Base-by-base conservation (phyloP, 2,329 filamentous ascomycete species). In the Coleophoma crateriformis region DNA sequence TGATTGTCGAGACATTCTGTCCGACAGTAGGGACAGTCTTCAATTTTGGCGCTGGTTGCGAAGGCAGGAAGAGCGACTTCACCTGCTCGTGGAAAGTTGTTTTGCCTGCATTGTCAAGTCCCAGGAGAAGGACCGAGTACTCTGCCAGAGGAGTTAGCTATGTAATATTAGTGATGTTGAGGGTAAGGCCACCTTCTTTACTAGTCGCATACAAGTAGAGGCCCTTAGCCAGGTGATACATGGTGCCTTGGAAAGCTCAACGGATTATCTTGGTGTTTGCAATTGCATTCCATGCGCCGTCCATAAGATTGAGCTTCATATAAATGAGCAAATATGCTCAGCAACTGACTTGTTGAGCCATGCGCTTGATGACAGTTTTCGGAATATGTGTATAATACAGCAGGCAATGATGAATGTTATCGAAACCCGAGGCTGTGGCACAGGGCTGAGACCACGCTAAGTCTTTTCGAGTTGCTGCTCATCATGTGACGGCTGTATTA, bases 51-150 rank as follows among this genome's bases (percentile, higher is more conserved):
- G 72, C 80, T 47, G 74, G 79, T 50, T 71, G 72, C 54, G 76
- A 75, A 41, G 82, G 77, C 55, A 84, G 77, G 77, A 90, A 96
- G 65, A 95, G 79, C 48, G 90, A 82, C 72, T 96, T 96, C 69
- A 97, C 90, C 69, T 96, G 91, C 67, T 95, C 90, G 71, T 96
- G 90, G 66, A 97, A 91, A 22, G 94, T 97, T 38, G 94, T 97
- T 77, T 97, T 97, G 69, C 94, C 94, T 53, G 94, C 94, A 67
- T 97, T 97, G 76, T 97, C 94, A 65, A 97, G 88, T 55, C 94
- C 94, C 62, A 97, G 88, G 59, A 97, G 86, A 65, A 97, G 89
- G 64, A 96, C 89, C 19, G 92, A 96, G 77, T 96, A 97, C 75
- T 97, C 92, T 94, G 47, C 15, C 33, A 43, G 45, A 35, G 43